Evolutionary conservation across 1,284 basidiomycete species (phyloP), one percentile per base, ranked within the genome.

Genomic region (Thecaphora thlaspeos): DNA sequence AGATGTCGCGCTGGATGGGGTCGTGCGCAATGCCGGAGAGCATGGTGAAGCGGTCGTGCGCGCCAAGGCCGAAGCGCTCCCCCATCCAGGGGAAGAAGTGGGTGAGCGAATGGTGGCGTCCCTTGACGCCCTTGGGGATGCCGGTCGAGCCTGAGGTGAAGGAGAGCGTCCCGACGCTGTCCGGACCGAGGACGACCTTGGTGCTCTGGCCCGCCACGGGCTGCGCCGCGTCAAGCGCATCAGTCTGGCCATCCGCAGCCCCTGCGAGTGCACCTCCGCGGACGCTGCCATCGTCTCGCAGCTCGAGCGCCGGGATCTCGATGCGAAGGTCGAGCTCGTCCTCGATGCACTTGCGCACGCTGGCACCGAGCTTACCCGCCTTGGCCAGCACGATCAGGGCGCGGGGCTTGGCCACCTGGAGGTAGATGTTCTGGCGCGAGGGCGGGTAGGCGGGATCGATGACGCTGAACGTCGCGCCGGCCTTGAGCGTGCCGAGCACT

Each of bases 11-110:
- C 78, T 99, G 95, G 66, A 99, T 97, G 9, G 95, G 95, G 80
- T 99, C 95, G 76, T 99, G 95, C 11, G 95, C 95, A 57, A 99
- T 99, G 37, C 95, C 95, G 71, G 91, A 94, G 23, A 99, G 84
- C 95, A 99, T 98, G 1, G 95, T 98, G 76, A 96, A 99, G 79
- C 87, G 90, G 56, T 89, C 91, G 24, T 84, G 80, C 51, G 86
- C 82, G 38, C 83, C 82, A 41, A 99, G 81, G 2, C 84, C 86
- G 78, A 98, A 99, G 18, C 87, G 82, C 76, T 91, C 81, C 19
- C 88, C 88, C 95, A 99, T 98, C 95, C 95, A 99, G 3, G 94
- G 94, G 86, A 98, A 98, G 84, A 98, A 99, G 80, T 98, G 95
- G 0, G 95, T 99, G 66, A 99, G 82, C 67, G 89, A 91, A 80